phyloP scores from a whole-genome alignment of 2,329 filamentous ascomycete species.

The Colletotrichum theobromicola region DNA sequence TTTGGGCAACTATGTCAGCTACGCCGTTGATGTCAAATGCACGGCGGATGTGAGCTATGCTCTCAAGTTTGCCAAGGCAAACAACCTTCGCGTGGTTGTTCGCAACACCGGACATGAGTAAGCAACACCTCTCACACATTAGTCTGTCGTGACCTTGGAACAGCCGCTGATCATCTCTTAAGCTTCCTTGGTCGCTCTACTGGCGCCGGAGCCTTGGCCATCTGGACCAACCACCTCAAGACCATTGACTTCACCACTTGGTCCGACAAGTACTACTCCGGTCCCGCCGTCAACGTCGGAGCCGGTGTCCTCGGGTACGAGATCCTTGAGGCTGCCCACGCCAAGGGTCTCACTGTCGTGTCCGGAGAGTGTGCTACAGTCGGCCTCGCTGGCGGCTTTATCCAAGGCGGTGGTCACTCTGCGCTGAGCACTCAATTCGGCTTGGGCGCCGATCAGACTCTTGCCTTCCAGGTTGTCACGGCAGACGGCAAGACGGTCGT shows the following conservation, averaged over 20 bases:
- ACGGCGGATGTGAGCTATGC: slow-evolving; percentile 36
- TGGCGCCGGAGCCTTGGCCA: slow-evolving; percentile 39
- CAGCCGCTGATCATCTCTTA: neutral
- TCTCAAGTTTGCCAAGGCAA: slow-evolving; percentile 34
- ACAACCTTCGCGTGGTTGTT: slow-evolving; percentile 41
- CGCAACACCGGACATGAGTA: slow-evolving; percentile 38
- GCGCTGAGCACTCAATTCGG: slow-evolving; percentile 46
- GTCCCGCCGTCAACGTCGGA: slow-evolving; percentile 57
- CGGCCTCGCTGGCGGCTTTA: slow-evolving; percentile 49
- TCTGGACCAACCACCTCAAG: slow-evolving; percentile 47
- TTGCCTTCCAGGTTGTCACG: slow-evolving; percentile 51
- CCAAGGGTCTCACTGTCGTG: slow-evolving; percentile 18
- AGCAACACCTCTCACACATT: neutral
- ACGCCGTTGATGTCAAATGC: slow-evolving; percentile 39
- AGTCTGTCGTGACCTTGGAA: neutral
- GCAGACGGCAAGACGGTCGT: slow-evolving; percentile 44
- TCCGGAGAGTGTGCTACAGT: slow-evolving; percentile 23
- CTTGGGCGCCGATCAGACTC: slow-evolving; percentile 52
- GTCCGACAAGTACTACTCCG: slow-evolving; percentile 46
- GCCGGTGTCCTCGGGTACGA: slow-evolving; percentile 59
- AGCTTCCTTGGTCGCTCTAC: slow-evolving; percentile 39
- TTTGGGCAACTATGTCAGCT: slow-evolving; percentile 49
- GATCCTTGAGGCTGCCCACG: slow-evolving; percentile 41
- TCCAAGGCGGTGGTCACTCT: slow-evolving; percentile 52
- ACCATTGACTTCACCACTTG: slow-evolving; percentile 45